A percentile compares a stretch with the other conserved stretches of the same genome.
phyloP scores from a whole-genome alignment of 2,329 filamentous ascomycete species.

The Shiraia sp. region DNA sequence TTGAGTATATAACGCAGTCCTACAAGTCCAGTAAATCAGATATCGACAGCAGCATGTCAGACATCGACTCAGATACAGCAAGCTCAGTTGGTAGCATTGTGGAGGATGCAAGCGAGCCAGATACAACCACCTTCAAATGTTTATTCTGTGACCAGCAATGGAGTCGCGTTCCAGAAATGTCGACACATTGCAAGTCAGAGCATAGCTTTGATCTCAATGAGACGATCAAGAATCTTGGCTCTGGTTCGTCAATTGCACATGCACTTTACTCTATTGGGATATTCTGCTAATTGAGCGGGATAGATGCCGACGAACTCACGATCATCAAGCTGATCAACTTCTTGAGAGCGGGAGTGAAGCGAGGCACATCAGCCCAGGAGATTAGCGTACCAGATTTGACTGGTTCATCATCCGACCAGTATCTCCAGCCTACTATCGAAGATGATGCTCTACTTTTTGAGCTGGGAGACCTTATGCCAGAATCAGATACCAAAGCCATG shows the following conservation, averaged over 20 bases:
- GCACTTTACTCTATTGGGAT: constrained; percentile 19
- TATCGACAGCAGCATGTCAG: constrained; percentile 25
- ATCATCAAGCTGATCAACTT: constrained; percentile 52
- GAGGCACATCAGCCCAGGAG: constrained; percentile 47
- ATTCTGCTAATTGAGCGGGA: constrained; percentile 15
- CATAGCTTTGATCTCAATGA: constrained; percentile 32
- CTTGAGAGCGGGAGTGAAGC: constrained; percentile 48
- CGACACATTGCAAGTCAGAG: constrained; percentile 30
- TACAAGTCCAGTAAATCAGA: not conserved
- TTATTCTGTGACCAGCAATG: constrained; percentile 41
- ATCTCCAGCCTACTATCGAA: constrained; percentile 80
- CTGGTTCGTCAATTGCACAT: constrained; percentile 21
- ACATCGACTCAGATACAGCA: constrained; percentile 34
- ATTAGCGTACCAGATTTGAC: constrained; percentile 60
- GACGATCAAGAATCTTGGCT: constrained; percentile 34
- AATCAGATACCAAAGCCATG: constrained; percentile 27
- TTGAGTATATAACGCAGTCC: not conserved
- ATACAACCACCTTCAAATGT: constrained; percentile 41
- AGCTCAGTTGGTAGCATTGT: constrained; percentile 41
- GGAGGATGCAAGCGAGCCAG: constrained; percentile 41
- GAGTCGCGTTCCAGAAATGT: constrained; percentile 31
- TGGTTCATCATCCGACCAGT: constrained; percentile 74
- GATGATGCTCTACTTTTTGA: constrained; percentile 89
- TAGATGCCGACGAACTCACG: constrained; percentile 38
- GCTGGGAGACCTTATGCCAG: constrained; percentile 71